Conservation (phyloP, 2,329 filamentous ascomycete species). For the Elsinoe ampelina region DNA sequence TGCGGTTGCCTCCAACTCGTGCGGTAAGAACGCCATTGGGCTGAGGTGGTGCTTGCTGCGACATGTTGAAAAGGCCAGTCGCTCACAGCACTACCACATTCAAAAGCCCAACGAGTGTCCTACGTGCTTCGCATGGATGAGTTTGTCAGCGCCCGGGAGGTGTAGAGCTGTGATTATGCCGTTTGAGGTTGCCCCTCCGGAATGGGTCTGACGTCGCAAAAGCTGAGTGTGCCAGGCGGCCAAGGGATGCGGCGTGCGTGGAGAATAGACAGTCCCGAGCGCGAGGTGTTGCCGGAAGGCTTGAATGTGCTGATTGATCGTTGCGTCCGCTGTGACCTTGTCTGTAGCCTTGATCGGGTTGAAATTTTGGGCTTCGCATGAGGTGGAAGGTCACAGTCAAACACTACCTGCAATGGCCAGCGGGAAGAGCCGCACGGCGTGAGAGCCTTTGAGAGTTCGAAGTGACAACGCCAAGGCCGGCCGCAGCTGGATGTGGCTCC, state of each 20-base stretch:
- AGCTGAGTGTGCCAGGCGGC: not conserved
- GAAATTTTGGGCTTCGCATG: not conserved
- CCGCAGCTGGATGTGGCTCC: too few species aligned
- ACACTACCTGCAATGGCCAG: not conserved
- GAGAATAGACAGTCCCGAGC: too few species aligned
- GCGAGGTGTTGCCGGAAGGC: not conserved
- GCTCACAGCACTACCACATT: conserved; percentile 5
- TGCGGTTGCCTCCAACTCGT: conserved; percentile 61
- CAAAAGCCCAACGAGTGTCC: not conserved
- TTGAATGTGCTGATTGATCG: not conserved
- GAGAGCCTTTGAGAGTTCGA: too few species aligned
- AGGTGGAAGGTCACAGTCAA: not conserved
- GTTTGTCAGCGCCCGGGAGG: not conserved
- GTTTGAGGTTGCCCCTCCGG: conserved; percentile 5
- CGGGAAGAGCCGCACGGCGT: not conserved
- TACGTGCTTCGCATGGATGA: not conserved
- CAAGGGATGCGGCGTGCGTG: not conserved
- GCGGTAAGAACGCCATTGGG: conserved; percentile 33
- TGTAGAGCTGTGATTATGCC: not conserved
- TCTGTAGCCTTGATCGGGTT: not conserved
- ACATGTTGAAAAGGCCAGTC: conserved; percentile 21
- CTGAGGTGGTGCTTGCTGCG: conserved; percentile 17
- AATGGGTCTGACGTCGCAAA: conserved; percentile 1
- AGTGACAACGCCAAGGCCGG: too few species aligned
- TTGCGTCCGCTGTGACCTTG: not conserved